Conservation (phyloP, 768 basidiomycete species). For the Hortiboletus flavorubellus region DNA sequence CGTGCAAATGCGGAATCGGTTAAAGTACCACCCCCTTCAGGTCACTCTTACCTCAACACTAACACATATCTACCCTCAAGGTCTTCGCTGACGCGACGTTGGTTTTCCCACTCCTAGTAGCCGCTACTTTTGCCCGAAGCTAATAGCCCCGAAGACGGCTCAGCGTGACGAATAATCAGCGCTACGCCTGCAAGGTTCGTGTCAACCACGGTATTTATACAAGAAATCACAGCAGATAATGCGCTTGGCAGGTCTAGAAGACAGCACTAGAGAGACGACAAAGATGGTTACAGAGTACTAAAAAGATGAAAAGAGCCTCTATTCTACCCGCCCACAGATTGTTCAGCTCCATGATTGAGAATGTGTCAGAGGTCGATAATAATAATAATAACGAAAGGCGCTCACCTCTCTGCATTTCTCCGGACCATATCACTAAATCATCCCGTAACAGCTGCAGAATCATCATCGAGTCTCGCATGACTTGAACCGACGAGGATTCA, state of each 20-base stretch:
- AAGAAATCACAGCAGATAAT: conserved; percentile 10
- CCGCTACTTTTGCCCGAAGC: conserved; percentile 82
- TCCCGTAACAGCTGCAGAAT: conserved; percentile 81
- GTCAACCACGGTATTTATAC: background rate
- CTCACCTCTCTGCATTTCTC: conserved; percentile 56
- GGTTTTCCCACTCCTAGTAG: conserved; percentile 92
- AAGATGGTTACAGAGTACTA: background rate
- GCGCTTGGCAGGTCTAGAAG: conserved; percentile 6
- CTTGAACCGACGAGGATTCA: conserved; percentile 39
- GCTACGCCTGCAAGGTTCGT: background rate
- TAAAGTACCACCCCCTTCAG: conserved; percentile 48
- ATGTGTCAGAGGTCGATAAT: conserved; percentile 12
- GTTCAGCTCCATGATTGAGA: conserved; percentile 22
- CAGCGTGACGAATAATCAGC: background rate
- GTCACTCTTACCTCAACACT: background rate
- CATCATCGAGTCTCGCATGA: conserved; percentile 70
- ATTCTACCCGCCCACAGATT: conserved; percentile 16
- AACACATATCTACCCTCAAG: conserved; percentile 22
- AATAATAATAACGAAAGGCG: background rate
- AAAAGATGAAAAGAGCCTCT: background rate
- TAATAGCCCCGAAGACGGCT: background rate
- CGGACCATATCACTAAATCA: conserved; percentile 83
- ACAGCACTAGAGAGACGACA: background rate
- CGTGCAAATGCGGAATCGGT: conserved; percentile 78
- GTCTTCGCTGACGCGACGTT: conserved; percentile 97